Evolutionary conservation across 129 eudicot species (phyloP), one percentile per base, ranked within the genome.

Genomic region (Flaveria brownii): DNA sequence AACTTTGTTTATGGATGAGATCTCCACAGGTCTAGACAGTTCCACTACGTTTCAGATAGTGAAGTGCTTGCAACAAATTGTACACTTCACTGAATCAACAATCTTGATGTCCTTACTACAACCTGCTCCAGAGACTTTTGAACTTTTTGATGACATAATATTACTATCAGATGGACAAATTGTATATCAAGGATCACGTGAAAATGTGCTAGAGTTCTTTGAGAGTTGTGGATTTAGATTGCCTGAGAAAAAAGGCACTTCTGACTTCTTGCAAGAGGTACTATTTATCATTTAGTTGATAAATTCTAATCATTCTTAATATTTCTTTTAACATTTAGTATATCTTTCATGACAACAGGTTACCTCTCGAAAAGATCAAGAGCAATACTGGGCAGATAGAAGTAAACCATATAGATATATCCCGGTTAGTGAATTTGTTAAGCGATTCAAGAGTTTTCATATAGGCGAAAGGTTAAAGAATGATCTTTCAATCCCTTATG

Each of bases 211-310:
- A 20, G 87, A 89, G 73, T 92, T 92, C 83, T 92, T 92, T 39
- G 88, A 89, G 68, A 76, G 80, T 47, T 92, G 98, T 76, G 98
- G 98, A 10, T 92, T 92, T 78, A 83, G 50, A 63, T 89, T 90
- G 63, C 98, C 98, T 7, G 87, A 90, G 63, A 83, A 96, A 75
- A 92, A 91, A 71, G 96, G 96, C 30, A 83, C 84, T 47, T 87
- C 98, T 50, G 98, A 92, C 76, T 92, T 89, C 87, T 82, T 92
- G 76, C 98, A 92, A 84, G 98, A 92, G 98, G 97, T 91, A 87
- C 55, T 30, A 2, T 39, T 12, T 67, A 67, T 11, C 74, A 77
- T 66, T 76, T 6, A 23, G 15, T 17, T 20, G 5, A 30, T 12
- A 9, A 18, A 3, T 22, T 41, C 3, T 4, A 54, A n/a, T 12